phyloP scores from a whole-genome alignment of 2,329 filamentous ascomycete genomes.

The Reticulascus tulasneorum region DNA sequence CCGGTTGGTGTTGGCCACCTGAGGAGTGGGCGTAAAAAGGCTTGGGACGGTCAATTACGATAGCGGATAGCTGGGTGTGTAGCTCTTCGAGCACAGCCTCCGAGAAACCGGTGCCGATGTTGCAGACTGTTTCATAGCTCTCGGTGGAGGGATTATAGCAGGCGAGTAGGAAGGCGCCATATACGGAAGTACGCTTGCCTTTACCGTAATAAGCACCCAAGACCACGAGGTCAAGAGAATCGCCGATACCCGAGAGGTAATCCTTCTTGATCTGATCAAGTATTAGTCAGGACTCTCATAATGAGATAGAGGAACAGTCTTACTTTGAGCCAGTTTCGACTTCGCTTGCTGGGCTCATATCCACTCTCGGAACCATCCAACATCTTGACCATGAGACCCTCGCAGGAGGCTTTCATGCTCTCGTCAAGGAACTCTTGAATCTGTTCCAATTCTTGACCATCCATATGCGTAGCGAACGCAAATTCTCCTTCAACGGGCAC shows the following conservation, averaged over 20 bases:
- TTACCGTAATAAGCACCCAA: slow-evolving; percentile 91
- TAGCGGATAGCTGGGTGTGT: slow-evolving; percentile 67
- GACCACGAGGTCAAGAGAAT: slow-evolving; percentile 94
- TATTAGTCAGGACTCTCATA: slow-evolving; percentile 3
- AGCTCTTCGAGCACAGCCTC: slow-evolving; percentile 91
- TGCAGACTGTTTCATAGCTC: slow-evolving; percentile 92
- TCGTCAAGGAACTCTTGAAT: slow-evolving; percentile 93
- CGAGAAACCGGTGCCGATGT: slow-evolving; percentile 95
- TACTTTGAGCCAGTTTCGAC: slow-evolving; percentile 97
- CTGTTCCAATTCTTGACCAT: slow-evolving; percentile 86
- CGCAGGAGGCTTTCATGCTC: slow-evolving; percentile 90
- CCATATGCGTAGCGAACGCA: slow-evolving; percentile 78
- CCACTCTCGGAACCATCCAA: slow-evolving; percentile 86
- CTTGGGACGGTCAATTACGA: slow-evolving; percentile 85
- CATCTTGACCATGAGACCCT: slow-evolving; percentile 99
- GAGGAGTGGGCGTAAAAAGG: slow-evolving; percentile 88
- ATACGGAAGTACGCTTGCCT: slow-evolving; percentile 92
- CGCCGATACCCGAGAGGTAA: slow-evolving; percentile 88
- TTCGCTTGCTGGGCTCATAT: slow-evolving; percentile 94
- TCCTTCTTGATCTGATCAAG: slow-evolving; percentile 82
- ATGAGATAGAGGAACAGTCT: slow-evolving; percentile 9
- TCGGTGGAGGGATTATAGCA: slow-evolving; percentile 83
- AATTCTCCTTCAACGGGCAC: slow-evolving; percentile 82
- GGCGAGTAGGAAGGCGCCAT: slow-evolving; percentile 91
- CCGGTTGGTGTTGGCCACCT: slow-evolving; percentile 87